Percentiles rank a stretch among this genome's conserved stretches.
These are phyloP conservation scores for Trichosanthes cucumerina DNA, from an alignment of 306 rosid genomes.

Conservation along the genomic window DNA sequence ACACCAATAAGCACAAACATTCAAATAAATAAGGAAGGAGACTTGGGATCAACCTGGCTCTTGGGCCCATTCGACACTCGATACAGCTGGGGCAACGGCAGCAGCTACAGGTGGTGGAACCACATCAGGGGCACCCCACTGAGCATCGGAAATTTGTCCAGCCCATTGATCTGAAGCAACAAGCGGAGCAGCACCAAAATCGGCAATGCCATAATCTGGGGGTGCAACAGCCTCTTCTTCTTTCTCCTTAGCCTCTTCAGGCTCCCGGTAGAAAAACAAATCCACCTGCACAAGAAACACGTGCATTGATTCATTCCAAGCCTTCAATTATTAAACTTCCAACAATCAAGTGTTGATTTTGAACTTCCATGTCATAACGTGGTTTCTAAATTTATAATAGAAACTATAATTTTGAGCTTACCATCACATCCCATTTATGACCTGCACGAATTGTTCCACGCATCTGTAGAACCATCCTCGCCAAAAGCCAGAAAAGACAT, in stretches of 20 bases:
- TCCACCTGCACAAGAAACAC: slow-evolving; percentile 46
- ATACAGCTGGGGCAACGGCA: slow-evolving; percentile 11
- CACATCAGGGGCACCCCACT: slow-evolving; percentile 26
- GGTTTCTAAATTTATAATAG: background rate
- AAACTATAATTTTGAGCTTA: slow-evolving; percentile 8
- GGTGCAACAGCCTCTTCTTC: slow-evolving; percentile 53
- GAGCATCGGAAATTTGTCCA: slow-evolving; percentile 21
- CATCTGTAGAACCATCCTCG: slow-evolving; percentile 92
- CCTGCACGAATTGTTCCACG: slow-evolving; percentile 65
- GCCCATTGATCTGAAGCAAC: slow-evolving; percentile 31
- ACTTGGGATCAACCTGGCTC: slow-evolving; percentile 18
- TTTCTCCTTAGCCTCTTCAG: slow-evolving; percentile 62
- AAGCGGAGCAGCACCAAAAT: slow-evolving; percentile 28
- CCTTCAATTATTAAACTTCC: background rate
- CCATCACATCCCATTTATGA: slow-evolving; percentile 86
- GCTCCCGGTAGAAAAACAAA: slow-evolving; percentile 81
- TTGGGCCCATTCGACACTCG: slow-evolving; percentile 23
- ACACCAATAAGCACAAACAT: background rate
- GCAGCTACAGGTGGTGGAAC: background rate
- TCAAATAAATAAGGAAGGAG: background rate
- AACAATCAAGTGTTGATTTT: background rate
- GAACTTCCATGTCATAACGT: background rate
- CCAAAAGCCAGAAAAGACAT: slow-evolving; percentile 77
- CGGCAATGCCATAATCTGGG: slow-evolving; percentile 48
- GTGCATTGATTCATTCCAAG: background rate